Base-by-base conservation (phyloP, 768 basidiomycete genomes). In the Pisolithus albus region DNA sequence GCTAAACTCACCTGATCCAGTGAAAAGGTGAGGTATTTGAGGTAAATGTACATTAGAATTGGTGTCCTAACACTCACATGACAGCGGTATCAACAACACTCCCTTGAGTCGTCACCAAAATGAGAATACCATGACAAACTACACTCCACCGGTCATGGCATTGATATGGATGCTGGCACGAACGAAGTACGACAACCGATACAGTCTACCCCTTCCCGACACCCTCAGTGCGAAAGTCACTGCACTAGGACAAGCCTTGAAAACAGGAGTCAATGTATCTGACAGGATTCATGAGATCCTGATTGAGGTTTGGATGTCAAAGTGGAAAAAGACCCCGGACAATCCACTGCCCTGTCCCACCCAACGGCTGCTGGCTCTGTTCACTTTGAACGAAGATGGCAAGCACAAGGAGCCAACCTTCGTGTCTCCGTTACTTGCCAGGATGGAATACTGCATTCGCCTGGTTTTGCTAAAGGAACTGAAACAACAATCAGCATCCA, bases 21-120 rank as follows among this genome's bases (percentile, higher is more conserved):
- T 8, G 0, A 53, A 49, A 46, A 1, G 10, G 56, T 56, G 11
- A 40, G 58, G 1, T 1, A 7, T 34, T 47, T 13, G 13, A 11
- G 9, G 21, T 39, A 28, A 10, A 5, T 8, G 19, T 24, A 18
- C 16, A 13, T 3, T 26, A 30, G n/a, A 41, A 5, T 13, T 13
- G 38, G 32, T 18, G 32, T 32, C 8, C 3, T 9, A 26, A 21
- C 24, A 4, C 6, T 44, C 2, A 1, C 3, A 21, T 15, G 7
- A 18, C 13, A 59, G 54, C 5, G 58, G 61, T 0, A 61, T 66
- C n/a, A 59, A 54, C 45, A 61, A 65, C 51, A 59, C 47, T 0
- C 64, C 65, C 0, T 53, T 69, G 15, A 59, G 62, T 13, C 52
- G 50, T 1, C 61, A 65, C 7, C 52, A 58, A 28, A 30, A 59